Evolutionary conservation across 75 land plant species (phyloP), one percentile per base, ranked within the genome.

Genomic region (Selaginella moellendorffii): DNA sequence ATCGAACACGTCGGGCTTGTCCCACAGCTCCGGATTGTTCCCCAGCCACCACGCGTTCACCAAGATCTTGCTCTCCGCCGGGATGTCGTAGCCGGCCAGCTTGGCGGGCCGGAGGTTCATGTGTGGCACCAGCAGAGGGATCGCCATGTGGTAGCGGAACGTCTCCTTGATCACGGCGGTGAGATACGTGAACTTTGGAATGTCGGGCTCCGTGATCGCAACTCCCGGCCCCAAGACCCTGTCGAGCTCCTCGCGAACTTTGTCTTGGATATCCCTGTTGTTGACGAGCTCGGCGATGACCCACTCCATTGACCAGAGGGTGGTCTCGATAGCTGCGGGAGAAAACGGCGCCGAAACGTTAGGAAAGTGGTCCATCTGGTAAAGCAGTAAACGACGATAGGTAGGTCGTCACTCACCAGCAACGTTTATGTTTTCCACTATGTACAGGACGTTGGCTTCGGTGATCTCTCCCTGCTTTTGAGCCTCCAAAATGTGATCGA

Each of bases 261-360:
- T 83, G 28, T 61, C 30, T 63, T 88, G 96, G 68, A 88, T 80
- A n/a, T 83, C 70, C 0, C 86, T 95, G 65, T 92, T 81, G 85
- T 88, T 92, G 63, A 85, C 89, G 0, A 92, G 76, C 79, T 92
- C 97, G 0, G 96, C 90, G 0, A 92, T 67, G 1, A 75, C 96
- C 97, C 97, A 92, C 67, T 92, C 97, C 25, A 85, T 81, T 10
- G 96, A 79, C 97, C 97, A 92, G n/a, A 88, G 53, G 0, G 96
- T 92, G 26, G 96, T 88, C 61, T 92, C 97, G 22, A 88, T 92
- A 12, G 82, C 81, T n/a, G 92, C 66, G 60, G 9, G 29, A 21
- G 20, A 36, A 14, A 36, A 5, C 46, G 46, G 5, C 14, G 14
- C 10, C 14, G 46, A 14, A 14, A 36, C 10, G 46, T 5, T 5